A percentile compares a stretch with the other conserved stretches of the same genome.
phyloP scores from a whole-genome alignment of 1,284 basidiomycete species.

The Bondarzewia mesenterica region DNA sequence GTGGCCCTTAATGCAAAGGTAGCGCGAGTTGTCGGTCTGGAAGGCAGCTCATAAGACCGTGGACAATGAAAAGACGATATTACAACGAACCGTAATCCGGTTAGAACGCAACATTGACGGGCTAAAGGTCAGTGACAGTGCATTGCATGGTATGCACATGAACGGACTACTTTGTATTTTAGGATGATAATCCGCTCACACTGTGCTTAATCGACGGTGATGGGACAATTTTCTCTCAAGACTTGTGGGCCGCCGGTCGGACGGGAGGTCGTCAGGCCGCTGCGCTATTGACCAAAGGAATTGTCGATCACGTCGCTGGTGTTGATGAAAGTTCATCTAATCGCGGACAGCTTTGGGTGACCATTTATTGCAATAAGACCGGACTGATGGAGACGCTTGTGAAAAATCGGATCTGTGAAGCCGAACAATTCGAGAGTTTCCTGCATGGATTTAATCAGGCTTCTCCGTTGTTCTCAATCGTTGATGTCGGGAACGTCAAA shows the following conservation, averaged over 20 bases:
- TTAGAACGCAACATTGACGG: conserved; percentile 28
- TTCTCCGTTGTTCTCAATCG: conserved; percentile 37
- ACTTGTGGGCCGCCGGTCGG: conserved; percentile 30
- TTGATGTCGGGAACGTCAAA: conserved; percentile 49
- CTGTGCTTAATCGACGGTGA: conserved; percentile 39
- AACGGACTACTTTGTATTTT: not conserved
- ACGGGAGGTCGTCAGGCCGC: conserved; percentile 36
- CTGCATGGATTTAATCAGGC: conserved; percentile 39
- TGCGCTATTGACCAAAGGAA: conserved; percentile 29
- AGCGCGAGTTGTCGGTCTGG: conserved; percentile 31
- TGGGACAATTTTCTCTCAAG: conserved; percentile 37
- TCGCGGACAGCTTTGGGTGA: conserved; percentile 33
- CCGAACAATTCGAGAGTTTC: conserved; percentile 36
- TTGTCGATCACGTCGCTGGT: conserved; percentile 29
- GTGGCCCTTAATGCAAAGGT: conserved; percentile 22
- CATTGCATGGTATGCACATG: not conserved
- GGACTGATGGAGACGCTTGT: conserved; percentile 33
- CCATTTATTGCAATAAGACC: conserved; percentile 36
- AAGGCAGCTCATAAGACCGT: conserved; percentile 27
- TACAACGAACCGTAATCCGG: conserved; percentile 19
- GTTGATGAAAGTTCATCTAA: too few relatives aligned
- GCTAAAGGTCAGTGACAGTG: conserved; percentile 21
- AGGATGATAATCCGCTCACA: conserved; percentile 33
- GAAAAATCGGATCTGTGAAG: conserved; percentile 26
- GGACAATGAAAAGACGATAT: conserved; percentile 23